Conservation (phyloP, 2,329 filamentous ascomycete species). For the Ophiostoma pallidulum region DNA sequence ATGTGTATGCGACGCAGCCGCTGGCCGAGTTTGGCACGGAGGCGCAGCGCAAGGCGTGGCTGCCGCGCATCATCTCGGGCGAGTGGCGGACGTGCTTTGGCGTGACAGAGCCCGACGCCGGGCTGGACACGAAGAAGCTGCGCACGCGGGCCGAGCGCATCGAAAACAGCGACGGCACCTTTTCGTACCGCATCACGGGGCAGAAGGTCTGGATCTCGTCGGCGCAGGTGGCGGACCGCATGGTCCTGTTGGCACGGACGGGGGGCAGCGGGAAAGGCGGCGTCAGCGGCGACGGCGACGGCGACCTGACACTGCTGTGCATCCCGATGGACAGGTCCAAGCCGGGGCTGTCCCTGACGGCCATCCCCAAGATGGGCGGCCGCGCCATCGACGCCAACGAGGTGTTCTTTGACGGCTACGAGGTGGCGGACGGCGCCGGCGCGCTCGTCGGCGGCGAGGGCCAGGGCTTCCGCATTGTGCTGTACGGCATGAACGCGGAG, state of each 20-base stretch:
- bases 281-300: constrained; percentile 28
- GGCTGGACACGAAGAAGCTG: constrained; percentile 66
- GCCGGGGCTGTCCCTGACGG: constrained; percentile 55
- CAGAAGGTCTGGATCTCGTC: constrained; percentile 90
- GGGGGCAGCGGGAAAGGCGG: constrained; percentile 36
- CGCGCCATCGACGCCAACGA: constrained; percentile 77
- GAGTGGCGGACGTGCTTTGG: constrained; percentile 68
- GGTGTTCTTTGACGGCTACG: constrained; percentile 77
- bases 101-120: constrained; percentile 75
- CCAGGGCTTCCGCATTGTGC: constrained; percentile 68
- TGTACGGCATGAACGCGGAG: constrained; percentile 75
- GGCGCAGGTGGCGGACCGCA: constrained; percentile 71
- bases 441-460: constrained; percentile 62
- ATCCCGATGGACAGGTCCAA: constrained; percentile 59
- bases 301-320: constrained; percentile 69
- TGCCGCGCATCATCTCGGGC: constrained; percentile 64
- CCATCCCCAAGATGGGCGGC: constrained; percentile 79
- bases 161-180: constrained; percentile 30
- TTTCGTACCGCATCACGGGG: constrained; percentile 56
- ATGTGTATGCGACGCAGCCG: constrained; percentile 67
- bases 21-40: constrained; percentile 62
- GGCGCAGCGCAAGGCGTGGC: constrained; percentile 52
- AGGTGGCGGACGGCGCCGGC: constrained; percentile 45
- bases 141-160: constrained; percentile 51
- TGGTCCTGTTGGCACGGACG: constrained; percentile 74